phyloP scores from a whole-genome alignment of 768 basidiomycete species.

The Suillus decipiens region DNA sequence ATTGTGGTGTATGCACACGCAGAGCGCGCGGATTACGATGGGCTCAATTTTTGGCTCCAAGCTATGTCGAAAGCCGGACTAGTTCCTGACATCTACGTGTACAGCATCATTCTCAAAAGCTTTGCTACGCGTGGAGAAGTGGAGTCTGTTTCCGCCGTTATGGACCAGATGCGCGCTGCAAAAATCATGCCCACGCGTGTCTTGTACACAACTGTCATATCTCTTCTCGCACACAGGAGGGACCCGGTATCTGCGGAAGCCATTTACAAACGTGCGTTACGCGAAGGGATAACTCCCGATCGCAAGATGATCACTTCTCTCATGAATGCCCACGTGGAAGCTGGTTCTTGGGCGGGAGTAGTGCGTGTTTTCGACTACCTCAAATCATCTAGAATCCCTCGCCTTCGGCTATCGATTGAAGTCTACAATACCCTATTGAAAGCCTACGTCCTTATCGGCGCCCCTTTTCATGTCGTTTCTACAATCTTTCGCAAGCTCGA shows the following conservation, averaged over 20 bases:
- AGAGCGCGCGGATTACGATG: slow-evolving; percentile 44
- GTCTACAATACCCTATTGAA: slow-evolving; percentile 81
- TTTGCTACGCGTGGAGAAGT: slow-evolving; percentile 58
- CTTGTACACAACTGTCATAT: slow-evolving; percentile 68
- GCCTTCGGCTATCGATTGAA: slow-evolving; percentile 51
- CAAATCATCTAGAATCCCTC: slow-evolving; percentile 34
- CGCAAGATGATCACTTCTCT: slow-evolving; percentile 65
- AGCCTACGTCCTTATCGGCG: slow-evolving; percentile 79
- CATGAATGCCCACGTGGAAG: slow-evolving; percentile 82
- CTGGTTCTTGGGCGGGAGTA: slow-evolving; percentile 77
- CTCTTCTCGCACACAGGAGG: slow-evolving; percentile 59
- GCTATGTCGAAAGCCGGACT: slow-evolving; percentile 50
- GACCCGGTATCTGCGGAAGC: slow-evolving; percentile 68
- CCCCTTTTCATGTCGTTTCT: slow-evolving; percentile 68
- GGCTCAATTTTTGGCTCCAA: slow-evolving; percentile 56
- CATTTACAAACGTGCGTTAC: slow-evolving; percentile 63
- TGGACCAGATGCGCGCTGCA: slow-evolving; percentile 62
- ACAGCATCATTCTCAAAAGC: slow-evolving; percentile 58
- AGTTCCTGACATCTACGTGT: slow-evolving; percentile 56
- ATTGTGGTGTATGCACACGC: slow-evolving; percentile 58
- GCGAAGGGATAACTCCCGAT: slow-evolving; percentile 64
- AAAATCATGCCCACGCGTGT: slow-evolving; percentile 48
- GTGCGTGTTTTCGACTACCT: slow-evolving; percentile 70
- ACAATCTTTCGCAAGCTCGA: slow-evolving; percentile 60
- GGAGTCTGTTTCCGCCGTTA: slow-evolving; percentile 46